A percentile compares a stretch with the other conserved stretches of the same genome.
Evolutionary conservation across 2,329 filamentous ascomycete species (phyloP).

Genomic region (Penicillium sp.): DNA sequence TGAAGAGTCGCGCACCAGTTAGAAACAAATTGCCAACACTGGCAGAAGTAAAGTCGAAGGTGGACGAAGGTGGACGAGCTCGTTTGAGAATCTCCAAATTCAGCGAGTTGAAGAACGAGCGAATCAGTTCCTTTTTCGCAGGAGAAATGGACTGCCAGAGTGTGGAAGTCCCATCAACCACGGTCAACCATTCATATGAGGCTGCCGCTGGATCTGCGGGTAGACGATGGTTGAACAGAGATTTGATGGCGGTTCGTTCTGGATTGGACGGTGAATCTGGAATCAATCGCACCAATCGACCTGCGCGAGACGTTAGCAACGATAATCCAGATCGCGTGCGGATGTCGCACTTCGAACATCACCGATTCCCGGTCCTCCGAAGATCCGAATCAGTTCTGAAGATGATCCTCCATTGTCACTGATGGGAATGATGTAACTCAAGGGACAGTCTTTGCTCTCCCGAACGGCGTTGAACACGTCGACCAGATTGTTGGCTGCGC

Average conservation of each 20-base stretch:
- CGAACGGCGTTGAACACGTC: conserved; percentile 72
- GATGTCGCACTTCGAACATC: conserved; percentile 62
- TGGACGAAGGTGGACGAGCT: conserved; percentile 60
- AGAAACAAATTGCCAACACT: conserved; percentile 75
- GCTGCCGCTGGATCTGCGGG: conserved; percentile 57
- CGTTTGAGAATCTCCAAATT: conserved; percentile 75
- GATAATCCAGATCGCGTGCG: background rate
- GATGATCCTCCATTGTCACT: conserved; percentile 94
- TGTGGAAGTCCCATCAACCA: conserved; percentile 73
- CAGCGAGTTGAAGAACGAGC: conserved; percentile 68
- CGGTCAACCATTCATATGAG: conserved; percentile 74
- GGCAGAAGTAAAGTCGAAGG: conserved; percentile 71
- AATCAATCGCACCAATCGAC: conserved; percentile 83
- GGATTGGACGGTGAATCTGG: conserved; percentile 56
- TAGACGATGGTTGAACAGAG: conserved; percentile 82
- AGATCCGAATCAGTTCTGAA: conserved; percentile 86
- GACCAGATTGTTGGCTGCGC: conserved; percentile 88
- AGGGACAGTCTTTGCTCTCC: conserved; percentile 57
- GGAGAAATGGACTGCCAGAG: conserved; percentile 68
- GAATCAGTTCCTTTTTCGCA: conserved; percentile 69
- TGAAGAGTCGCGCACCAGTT: conserved; percentile 81
- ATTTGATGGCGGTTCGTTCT: conserved; percentile 69
- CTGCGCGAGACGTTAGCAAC: conserved; percentile 40
- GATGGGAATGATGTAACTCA: conserved; percentile 89
- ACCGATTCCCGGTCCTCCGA: conserved; percentile 83